A percentile compares a stretch with the other conserved stretches of the same genome.
phyloP scores from a whole-genome alignment of 140 eudicot genomes.

The Stevia rebaudiana region DNA sequence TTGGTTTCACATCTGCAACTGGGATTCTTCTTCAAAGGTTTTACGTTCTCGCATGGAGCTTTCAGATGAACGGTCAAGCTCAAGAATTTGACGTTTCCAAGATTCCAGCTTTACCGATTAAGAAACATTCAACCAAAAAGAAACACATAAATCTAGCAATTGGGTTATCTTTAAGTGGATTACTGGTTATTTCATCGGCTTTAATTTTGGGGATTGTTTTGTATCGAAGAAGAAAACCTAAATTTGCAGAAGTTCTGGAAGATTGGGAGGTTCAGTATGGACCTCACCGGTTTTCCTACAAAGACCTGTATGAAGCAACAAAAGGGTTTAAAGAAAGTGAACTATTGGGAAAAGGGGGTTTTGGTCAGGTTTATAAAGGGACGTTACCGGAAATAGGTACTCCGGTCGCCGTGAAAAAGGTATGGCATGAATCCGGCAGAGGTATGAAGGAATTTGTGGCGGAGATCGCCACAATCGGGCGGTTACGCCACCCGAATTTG shows the following conservation, averaged over 20 bases:
- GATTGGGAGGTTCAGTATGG: conserved; percentile 59
- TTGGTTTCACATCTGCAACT: conserved; percentile 54
- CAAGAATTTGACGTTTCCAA: conserved; percentile 31
- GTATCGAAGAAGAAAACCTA: conserved; percentile 21
- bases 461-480: conserved; percentile 57
- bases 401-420: conserved; percentile 61
- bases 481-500: conserved; percentile 57
- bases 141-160: conserved; percentile 15
- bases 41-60: conserved; percentile 65
- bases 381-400: conserved; percentile 32
- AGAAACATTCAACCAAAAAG: conserved; percentile 20
- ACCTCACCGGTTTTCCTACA: conserved; percentile 49
- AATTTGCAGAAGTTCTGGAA: conserved; percentile 52
- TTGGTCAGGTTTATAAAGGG: conserved; percentile 73
- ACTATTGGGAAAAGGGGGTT: conserved; percentile 66
- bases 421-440: conserved; percentile 62
- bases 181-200: not conserved
- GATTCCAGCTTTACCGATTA: conserved; percentile 34
- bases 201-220: not conserved
- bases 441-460: conserved; percentile 66
- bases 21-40: conserved; percentile 36
- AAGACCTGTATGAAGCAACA: conserved; percentile 58
- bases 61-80: conserved; percentile 36
- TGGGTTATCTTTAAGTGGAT: conserved; percentile 27
- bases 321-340: conserved; percentile 58